Conservation (phyloP, 768 basidiomycete species). For the Gymnopilus dilepis region DNA sequence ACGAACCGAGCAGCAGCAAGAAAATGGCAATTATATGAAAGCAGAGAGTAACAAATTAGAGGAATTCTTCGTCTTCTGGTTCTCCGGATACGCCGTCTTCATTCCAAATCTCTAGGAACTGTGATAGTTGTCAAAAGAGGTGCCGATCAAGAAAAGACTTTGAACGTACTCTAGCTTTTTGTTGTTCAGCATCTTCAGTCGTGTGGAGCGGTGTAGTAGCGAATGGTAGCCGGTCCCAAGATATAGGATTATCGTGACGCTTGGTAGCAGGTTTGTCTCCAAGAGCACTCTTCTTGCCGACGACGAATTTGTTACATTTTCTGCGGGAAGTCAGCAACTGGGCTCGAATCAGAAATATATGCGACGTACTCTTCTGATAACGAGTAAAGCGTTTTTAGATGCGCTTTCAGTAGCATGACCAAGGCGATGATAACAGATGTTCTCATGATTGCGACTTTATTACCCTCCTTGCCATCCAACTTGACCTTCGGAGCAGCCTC, state of each 20-base stretch:
- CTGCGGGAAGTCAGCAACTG: slow-evolving; percentile 45
- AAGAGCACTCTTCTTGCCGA: slow-evolving; percentile 87
- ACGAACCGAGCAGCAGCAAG: slow-evolving; percentile 1
- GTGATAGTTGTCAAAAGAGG: slow-evolving; percentile 6
- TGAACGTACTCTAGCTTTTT: slow-evolving; percentile 65
- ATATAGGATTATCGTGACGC: slow-evolving; percentile 64
- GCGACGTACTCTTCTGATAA: slow-evolving; percentile 87
- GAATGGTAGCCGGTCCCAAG: slow-evolving; percentile 78
- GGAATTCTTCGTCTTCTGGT: slow-evolving; percentile 53
- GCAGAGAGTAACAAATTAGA: slow-evolving; percentile 21
- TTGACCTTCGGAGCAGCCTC: slow-evolving; percentile 13
- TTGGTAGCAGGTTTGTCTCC: slow-evolving; percentile 83
- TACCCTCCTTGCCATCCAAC: slow-evolving; percentile 18
- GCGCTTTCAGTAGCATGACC: slow-evolving; percentile 84
- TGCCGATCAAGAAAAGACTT: background rate
- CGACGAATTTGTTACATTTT: slow-evolving; percentile 88
- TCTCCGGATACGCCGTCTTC: slow-evolving; percentile 79
- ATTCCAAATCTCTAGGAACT: slow-evolving; percentile 84
- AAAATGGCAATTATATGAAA: background rate
- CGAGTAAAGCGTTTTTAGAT: slow-evolving; percentile 84
- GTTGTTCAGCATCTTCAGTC: slow-evolving; percentile 61
- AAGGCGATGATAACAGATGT: slow-evolving; percentile 82
- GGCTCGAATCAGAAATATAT: background rate
- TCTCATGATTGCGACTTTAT: slow-evolving; percentile 50
- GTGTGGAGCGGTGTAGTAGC: slow-evolving; percentile 64